Base-by-base conservation (phyloP, 2,329 filamentous ascomycete species). In the Fusarium incarnatum region DNA sequence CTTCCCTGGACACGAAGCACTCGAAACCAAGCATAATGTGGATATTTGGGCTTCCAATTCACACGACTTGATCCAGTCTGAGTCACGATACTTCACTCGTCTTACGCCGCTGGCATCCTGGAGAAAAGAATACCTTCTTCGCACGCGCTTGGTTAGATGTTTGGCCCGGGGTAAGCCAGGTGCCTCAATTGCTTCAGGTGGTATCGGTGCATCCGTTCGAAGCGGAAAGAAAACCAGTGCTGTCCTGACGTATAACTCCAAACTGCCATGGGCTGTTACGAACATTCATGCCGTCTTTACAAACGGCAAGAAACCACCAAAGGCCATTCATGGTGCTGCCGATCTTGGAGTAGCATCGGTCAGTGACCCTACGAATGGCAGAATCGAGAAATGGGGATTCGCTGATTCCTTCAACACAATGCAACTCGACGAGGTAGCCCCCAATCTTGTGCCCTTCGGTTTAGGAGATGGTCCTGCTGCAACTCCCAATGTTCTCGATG, bases 121-220 rank as follows among this genome's bases (percentile, higher is more conserved):
- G 95, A 89, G 95, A 73, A 98, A 93, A 80, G 96, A 99, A 79
- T 99, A 98, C 76, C 91, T 98, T 49, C 82, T 97, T 60, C 88
- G 96, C 48, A 98, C 94, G 3, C 88, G 93, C 48, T 86, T 98
- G 54, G 83, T 98, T 55, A 89, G 94, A 46, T 96, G 93, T 67
- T 84, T 98, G 60, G 87, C 87, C 48, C 90, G 93, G 64, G 96
- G 95, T 53, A 97, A 94, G 77, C 94, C 95, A 62, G 82, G 86
- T 73, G 86, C 90, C 40, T 82, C 84, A 12, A 78, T 85, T 34
- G 81, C 84, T 13, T 78, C 85, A 30, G 81, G 74, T 77, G 87
- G 81, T 30, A 80, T 83, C 59, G 87, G 88, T 13, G 81, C 87
- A 13, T 85, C 86, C 13, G 77, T 80, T n/a, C 82, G 85, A 58